These are phyloP conservation scores for Candida morakotiae DNA, from an alignment of 805 yeast species.

Conservation along the genomic window DNA sequence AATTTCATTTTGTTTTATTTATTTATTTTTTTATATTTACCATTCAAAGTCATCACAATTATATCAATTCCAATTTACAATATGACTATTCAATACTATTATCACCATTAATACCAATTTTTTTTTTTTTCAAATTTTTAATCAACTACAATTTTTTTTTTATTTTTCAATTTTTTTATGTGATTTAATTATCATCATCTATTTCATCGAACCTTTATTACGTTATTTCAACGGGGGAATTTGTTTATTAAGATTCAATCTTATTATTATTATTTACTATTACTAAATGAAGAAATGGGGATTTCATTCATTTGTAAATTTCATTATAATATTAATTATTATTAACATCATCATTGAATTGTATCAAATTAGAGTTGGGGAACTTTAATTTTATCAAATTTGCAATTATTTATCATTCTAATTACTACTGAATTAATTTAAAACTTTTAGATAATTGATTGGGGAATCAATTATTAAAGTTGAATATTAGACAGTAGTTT, in stretches of 20 bases:
- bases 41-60: too few relatives aligned
- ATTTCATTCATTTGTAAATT: conserved; percentile 1
- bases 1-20: too few relatives aligned
- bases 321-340: neutral
- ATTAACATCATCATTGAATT: neutral
- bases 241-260: neutral
- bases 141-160: conserved; percentile 3
- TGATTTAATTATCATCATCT: neutral
- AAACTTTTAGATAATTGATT: too few relatives aligned
- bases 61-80: too few relatives aligned
- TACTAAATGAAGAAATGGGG: conserved; percentile 4
- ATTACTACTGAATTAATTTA: too few relatives aligned
- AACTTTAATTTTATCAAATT: conserved; percentile 1
- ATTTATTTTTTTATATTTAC: too few relatives aligned
- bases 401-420: too few relatives aligned
- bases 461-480: neutral
- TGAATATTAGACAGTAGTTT: neutral
- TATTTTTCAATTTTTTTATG: neutral
- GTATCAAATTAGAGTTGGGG: conserved; percentile 6
- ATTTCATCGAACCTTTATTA: neutral
- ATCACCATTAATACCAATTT: neutral
- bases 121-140: neutral
- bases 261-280: too few relatives aligned
- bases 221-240: neutral
- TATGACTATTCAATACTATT: too few relatives aligned